Conservation (phyloP, 78 protist genomes). For the Isochrysis galbana region DNA sequence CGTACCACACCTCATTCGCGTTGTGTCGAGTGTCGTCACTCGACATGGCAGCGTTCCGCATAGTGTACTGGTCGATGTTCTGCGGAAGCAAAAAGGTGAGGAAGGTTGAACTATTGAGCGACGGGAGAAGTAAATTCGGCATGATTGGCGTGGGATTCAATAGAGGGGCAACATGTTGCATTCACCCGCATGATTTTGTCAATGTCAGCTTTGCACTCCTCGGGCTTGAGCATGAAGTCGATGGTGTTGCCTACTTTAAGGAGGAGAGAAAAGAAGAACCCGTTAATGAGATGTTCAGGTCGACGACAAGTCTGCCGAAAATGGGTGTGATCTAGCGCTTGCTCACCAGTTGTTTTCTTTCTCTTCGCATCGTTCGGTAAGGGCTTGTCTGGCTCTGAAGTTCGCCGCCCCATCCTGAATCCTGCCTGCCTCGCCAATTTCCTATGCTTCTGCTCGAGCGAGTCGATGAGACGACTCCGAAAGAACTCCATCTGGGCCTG, state of each 20-base stretch:
- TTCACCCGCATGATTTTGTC: not conserved
- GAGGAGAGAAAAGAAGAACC: no score
- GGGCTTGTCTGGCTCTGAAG: not conserved
- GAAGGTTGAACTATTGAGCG: no score
- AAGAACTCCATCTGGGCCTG: constrained; percentile 18
- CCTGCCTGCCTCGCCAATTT: not conserved
- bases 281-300: no score
- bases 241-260: not conserved
- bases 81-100: not conserved
- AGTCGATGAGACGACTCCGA: not conserved
- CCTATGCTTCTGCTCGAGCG: not conserved
- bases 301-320: no score
- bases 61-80: not conserved
- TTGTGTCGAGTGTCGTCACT: not conserved
- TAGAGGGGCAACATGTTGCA: no score
- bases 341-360: no score
- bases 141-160: no score
- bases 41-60: not conserved
- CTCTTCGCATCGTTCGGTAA: not conserved
- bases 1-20: not conserved
- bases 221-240: not conserved
- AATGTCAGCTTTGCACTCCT: not conserved
- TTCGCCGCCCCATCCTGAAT: not conserved
- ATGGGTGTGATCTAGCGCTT: no score
- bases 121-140: no score